These are phyloP conservation scores for Cyclocybe aegerita DNA, from an alignment of 768 basidiomycete genomes.

Conservation along the genomic window DNA sequence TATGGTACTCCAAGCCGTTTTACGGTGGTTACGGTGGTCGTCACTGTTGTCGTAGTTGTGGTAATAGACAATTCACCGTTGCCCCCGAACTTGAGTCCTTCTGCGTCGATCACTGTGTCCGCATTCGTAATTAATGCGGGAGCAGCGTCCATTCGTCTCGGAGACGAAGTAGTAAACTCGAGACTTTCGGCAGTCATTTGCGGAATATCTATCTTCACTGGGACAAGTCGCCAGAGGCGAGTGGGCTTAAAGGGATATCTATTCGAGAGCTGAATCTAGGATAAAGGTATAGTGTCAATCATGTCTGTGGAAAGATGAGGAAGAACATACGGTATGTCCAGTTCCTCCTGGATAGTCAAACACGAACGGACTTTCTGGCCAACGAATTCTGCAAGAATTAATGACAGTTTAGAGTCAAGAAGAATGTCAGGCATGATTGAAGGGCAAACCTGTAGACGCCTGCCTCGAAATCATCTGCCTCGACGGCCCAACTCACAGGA, in stretches of 20 bases:
- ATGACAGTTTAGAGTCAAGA: background rate
- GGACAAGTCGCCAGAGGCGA: conserved; percentile 21
- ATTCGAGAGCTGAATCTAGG: conserved; percentile 19
- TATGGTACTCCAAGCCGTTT: conserved; percentile 13
- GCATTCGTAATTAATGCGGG: conserved; percentile 13
- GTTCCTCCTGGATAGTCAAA: conserved; percentile 16
- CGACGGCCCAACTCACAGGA: conserved; percentile 31
- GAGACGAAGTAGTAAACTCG: conserved; percentile 3
- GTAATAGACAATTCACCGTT: conserved; percentile 28
- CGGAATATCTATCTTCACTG: background rate
- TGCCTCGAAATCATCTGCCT: conserved; percentile 17
- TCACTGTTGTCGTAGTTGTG: conserved; percentile 29
- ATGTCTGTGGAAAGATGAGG: background rate
- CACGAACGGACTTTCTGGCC: conserved; percentile 22
- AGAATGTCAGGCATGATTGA: background rate
- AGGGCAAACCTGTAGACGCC: conserved; percentile 19
- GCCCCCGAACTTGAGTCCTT: conserved; percentile 20
- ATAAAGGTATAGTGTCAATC: background rate
- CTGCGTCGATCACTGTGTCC: conserved; percentile 21
- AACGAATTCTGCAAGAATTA: conserved; percentile 18
- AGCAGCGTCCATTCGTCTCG: background rate
- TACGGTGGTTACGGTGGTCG: conserved; percentile 25
- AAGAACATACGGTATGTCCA: conserved; percentile 7
- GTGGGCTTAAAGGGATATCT: conserved; percentile 13
- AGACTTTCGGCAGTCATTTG: background rate